Percentiles rank a stretch among this genome's conserved stretches.
These are phyloP conservation scores for Tetrahymena malaccensis DNA, from an alignment of 73 alveolate species.

Conservation along the genomic window DNA sequence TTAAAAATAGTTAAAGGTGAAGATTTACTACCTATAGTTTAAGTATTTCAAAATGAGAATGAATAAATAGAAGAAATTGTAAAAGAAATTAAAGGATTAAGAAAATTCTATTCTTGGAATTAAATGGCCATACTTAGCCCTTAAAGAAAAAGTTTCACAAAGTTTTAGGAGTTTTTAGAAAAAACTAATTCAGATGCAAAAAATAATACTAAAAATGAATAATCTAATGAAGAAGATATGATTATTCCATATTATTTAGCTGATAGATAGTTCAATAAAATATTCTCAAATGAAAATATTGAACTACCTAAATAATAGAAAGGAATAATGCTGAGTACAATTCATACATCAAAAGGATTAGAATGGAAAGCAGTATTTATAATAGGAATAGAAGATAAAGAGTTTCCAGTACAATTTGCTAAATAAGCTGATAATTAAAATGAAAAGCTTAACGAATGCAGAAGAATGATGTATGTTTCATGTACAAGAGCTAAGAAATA, in stretches of 20 bases:
- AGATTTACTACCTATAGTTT: neutral
- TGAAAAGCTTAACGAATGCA: neutral
- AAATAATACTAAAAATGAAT: too few species aligned
- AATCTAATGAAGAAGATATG: too few species aligned
- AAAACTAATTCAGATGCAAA: neutral
- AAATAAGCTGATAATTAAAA: too few species aligned
- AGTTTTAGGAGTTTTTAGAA: neutral
- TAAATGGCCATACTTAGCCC: neutral
- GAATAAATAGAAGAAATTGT: too few species aligned
- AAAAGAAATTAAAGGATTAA: neutral
- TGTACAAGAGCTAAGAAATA: neutral
- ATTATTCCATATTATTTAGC: neutral
- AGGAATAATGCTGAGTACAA: neutral
- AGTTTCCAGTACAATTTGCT: neutral
- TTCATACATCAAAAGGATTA: neutral
- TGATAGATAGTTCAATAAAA: neutral
- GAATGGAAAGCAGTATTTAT: neutral
- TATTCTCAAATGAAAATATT: neutral
- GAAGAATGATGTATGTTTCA: neutral
- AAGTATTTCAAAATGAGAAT: too few species aligned
- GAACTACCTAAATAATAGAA: neutral
- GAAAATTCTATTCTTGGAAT: neutral
- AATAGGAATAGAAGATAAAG: neutral
- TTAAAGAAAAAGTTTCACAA: too few species aligned
- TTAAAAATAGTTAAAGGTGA: neutral